phyloP scores from a whole-genome alignment of 192 early-diverging fungal genomes.

The Coemansia sp. region DNA sequence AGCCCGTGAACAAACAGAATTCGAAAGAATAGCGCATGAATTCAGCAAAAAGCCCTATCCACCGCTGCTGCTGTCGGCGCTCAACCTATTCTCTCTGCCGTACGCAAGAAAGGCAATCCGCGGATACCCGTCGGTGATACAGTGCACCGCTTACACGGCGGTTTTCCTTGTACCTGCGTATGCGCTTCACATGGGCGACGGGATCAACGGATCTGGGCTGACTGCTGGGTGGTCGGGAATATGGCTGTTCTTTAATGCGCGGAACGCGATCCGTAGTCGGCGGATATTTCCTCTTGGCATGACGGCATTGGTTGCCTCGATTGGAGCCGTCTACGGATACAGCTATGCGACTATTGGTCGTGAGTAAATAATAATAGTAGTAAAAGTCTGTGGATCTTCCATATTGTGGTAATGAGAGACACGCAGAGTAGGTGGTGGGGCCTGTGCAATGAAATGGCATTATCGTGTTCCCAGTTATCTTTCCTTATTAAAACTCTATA shows the following conservation, averaged over 20 bases:
- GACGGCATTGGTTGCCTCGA: slow-evolving; percentile 13
- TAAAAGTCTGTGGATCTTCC: neutral
- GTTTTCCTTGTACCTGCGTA: slow-evolving; percentile 34
- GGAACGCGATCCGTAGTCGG: slow-evolving; percentile 28
- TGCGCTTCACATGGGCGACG: slow-evolving; percentile 40
- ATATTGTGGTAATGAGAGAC: neutral
- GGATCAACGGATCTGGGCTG: slow-evolving; percentile 40
- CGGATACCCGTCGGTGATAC: slow-evolving; percentile 44
- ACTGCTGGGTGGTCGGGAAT: slow-evolving; percentile 38
- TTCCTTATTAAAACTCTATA: no score
- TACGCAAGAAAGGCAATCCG: slow-evolving; percentile 14
- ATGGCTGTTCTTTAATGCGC: slow-evolving; percentile 52
- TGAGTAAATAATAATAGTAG: neutral
- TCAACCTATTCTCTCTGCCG: slow-evolving; percentile 15
- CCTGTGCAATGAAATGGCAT: no score
- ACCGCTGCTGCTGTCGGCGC: slow-evolving; percentile 26
- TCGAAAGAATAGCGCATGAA: neutral
- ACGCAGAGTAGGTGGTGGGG: neutral
- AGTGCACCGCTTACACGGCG: slow-evolving; percentile 37
- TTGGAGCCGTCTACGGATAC: slow-evolving; percentile 43
- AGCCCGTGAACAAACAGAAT: neutral
- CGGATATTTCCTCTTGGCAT: slow-evolving; percentile 23
- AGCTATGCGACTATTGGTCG: slow-evolving; percentile 25
- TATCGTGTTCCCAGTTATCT: no score
- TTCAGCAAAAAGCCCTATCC: slow-evolving; percentile 16